Conservation (phyloP, 495 filamentous ascomycete genomes). For the Evansstolkia leycettana region DNA sequence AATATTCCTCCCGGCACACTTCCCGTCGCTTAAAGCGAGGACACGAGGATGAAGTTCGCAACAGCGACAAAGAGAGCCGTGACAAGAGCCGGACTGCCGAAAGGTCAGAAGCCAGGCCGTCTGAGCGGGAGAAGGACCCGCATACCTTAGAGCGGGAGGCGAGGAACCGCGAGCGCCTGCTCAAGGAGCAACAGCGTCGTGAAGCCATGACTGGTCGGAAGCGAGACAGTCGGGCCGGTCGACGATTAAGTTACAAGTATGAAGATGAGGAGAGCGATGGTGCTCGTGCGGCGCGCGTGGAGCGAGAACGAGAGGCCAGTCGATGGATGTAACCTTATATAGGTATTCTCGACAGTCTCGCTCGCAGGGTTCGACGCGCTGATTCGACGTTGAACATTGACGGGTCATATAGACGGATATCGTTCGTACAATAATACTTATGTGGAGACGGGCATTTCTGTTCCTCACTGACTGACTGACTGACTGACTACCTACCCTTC, state of each 20-base stretch:
- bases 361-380: no score
- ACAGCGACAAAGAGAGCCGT: constrained; percentile 8
- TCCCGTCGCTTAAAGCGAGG: constrained; percentile 29
- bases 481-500: no score
- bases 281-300: constrained; percentile 29
- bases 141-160: constrained; percentile 68
- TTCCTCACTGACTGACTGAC: no score
- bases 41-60: constrained; percentile 15
- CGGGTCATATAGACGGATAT: no score
- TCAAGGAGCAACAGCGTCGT: constrained; percentile 68
- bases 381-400: no score
- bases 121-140: constrained; percentile 47
- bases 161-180: constrained; percentile 59
- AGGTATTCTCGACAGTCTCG: no score
- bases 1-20: constrained; percentile 25
- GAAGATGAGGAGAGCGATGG: constrained; percentile 42
- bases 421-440: no score
- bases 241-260: constrained; percentile 45
- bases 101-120: constrained; percentile 1
- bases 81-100: constrained; percentile 9
- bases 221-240: constrained; percentile 39
- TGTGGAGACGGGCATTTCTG: no score
- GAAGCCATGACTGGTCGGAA: constrained; percentile 37
- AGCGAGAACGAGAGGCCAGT: constrained; percentile 33
- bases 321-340: constrained; percentile 21